phyloP scores from a whole-genome alignment of 345 rosid genomes.

The Bruguiera sexangula region DNA sequence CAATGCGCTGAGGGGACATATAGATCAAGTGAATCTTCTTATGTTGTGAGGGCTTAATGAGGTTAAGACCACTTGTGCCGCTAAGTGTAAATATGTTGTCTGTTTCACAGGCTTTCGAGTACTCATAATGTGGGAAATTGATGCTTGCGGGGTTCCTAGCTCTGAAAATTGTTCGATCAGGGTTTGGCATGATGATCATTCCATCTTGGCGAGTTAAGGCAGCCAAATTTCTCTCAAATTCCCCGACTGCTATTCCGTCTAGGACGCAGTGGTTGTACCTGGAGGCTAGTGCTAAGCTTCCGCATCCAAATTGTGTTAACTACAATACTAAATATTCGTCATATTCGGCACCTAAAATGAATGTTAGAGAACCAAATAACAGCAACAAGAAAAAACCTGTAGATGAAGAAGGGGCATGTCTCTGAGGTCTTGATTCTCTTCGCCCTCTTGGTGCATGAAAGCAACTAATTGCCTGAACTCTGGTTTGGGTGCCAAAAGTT shows the following conservation, averaged over 20 bases:
- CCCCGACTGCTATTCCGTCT: slow-evolving; percentile 17
- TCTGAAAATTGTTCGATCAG: slow-evolving; percentile 19
- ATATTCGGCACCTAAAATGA: background rate
- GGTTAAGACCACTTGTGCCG: background rate
- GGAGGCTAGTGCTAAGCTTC: slow-evolving; percentile 26
- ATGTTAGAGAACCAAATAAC: background rate
- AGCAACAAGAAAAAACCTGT: slow-evolving; percentile 4
- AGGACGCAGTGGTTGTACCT: slow-evolving; percentile 21
- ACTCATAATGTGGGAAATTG: slow-evolving; percentile 20
- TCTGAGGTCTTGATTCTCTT: slow-evolving; percentile 3
- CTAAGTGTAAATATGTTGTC: background rate
- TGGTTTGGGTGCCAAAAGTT: slow-evolving; percentile 19
- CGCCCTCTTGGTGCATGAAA: slow-evolving; percentile 20
- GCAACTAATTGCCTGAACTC: slow-evolving; percentile 9
- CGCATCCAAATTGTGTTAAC: slow-evolving; percentile 25
- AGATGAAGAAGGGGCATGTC: slow-evolving; percentile 11
- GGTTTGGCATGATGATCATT: background rate
- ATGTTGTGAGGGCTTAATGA: background rate
- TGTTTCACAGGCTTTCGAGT: background rate
- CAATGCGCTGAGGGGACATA: slow-evolving; percentile 7
- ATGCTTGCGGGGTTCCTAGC: slow-evolving; percentile 23
- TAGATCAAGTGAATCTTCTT: slow-evolving; percentile 5
- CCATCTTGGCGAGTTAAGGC: slow-evolving; percentile 16
- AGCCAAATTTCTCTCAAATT: slow-evolving; percentile 13
- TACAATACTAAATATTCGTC: background rate